A percentile compares a stretch with the other conserved stretches of the same genome.
Evolutionary conservation across 495 filamentous ascomycete genomes (phyloP).

Genomic region (Podospora didyma): DNA sequence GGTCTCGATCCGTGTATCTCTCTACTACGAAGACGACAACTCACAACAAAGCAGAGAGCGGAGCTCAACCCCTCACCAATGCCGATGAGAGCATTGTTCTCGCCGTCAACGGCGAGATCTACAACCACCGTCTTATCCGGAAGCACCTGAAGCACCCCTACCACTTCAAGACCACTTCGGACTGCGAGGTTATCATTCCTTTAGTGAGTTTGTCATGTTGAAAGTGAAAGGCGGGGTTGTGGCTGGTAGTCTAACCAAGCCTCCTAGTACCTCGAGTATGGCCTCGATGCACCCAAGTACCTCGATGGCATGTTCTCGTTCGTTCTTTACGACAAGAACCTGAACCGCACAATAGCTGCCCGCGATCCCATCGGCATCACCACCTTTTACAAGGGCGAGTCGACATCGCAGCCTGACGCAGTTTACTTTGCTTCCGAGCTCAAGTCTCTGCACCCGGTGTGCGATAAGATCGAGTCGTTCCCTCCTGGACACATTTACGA

Average conservation of each 20-base stretch:
- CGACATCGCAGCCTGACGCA: conserved; percentile 72
- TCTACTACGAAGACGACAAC: conserved; percentile 13
- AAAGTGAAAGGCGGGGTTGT: not conserved
- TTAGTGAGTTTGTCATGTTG: conserved; percentile 57
- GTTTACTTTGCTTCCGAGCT: conserved; percentile 96
- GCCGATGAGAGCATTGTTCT: conserved; percentile 82
- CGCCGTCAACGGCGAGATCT: conserved; percentile 99
- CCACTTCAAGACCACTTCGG: conserved; percentile 95
- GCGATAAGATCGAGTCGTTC: conserved; percentile 91
- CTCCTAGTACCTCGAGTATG: conserved; percentile 82
- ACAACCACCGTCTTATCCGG: conserved; percentile 93
- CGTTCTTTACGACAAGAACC: conserved; percentile 90
- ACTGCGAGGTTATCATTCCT: conserved; percentile 97
- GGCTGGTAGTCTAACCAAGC: not conserved
- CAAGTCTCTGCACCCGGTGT: conserved; percentile 88
- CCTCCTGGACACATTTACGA: conserved; percentile 95
- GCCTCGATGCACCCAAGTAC: conserved; percentile 85
- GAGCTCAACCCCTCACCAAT: conserved; percentile 92
- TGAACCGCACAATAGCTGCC: conserved; percentile 87
- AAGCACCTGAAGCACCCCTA: conserved; percentile 77
- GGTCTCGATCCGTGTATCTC: conserved; percentile 32
- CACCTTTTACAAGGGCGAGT: conserved; percentile 93
- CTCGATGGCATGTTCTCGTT: conserved; percentile 99
- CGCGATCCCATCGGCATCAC: conserved; percentile 97
- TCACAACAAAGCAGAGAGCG: conserved; percentile 63